Base-by-base conservation (phyloP, 202 grass and related monocot genomes). In the Carex arenaria region DNA sequence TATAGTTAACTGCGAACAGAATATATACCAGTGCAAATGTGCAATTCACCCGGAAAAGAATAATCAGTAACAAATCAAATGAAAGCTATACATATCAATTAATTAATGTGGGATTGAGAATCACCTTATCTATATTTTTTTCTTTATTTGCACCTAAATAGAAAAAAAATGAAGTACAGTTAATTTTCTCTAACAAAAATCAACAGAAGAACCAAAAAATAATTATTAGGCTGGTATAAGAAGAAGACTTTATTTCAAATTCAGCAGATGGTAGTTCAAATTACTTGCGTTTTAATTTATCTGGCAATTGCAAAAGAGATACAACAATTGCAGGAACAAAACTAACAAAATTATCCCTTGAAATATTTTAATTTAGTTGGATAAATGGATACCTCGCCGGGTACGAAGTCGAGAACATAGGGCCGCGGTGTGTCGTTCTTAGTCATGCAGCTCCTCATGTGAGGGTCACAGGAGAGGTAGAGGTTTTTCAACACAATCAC, bases 381-480 rank as follows among this genome's bases (percentile, higher is more conserved):
- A 10, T 23, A 49, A 49, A 12, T 64, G 1, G 7, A 30, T 87
- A 92, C 90, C 85, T 85, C 52, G 38, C 85, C 88, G 0, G 49
- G 61, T 26, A 88, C 54, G 45, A 84, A 90, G 56, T 84, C 88
- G 22, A 61, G 55, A 15, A 81, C 14, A 38, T 88, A 90, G 47
- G 67, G n/a, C n/a, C n/a, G 79, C 0, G 86, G 47, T 0, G 6
- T 45, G 2, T 85, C 63, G 53, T 90, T 81, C 56, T 80, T 84
- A 18, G 67, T 89, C 89, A 94, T 94, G 11, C 80, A 83, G 10
- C 14, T 0, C 28, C 86, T 78, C 85, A 89, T 94, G 84, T 83
- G 91, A 0, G 91, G 91, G 72, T 94, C 91, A 61, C 87, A 94
- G 0, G 91, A 94, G 31, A 94, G 72, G 78, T 94, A 94, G 34